Percentiles rank a stretch among this genome's conserved stretches.
phyloP scores from a whole-genome alignment of 1,284 basidiomycete species.

The Ganoderma boninense region DNA sequence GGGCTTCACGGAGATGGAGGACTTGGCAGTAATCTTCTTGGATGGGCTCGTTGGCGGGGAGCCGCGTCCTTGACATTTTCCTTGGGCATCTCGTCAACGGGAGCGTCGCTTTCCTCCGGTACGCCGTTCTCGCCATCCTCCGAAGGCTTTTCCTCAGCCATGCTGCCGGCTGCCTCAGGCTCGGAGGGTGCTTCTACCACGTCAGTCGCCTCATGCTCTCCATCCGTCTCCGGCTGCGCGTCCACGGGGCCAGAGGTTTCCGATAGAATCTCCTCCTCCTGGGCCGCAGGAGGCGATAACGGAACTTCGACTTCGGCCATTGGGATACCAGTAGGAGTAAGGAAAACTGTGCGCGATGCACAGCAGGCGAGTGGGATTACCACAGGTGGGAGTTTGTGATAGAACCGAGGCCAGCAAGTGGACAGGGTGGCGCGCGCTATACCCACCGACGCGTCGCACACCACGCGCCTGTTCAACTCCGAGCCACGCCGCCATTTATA shows the following conservation, averaged over 20 bases:
- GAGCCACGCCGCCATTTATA: slow-evolving; percentile 2
- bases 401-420: slow-evolving; percentile 31
- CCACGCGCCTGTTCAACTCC: slow-evolving; percentile 23
- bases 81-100: slow-evolving; percentile 25
- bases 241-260: slow-evolving; percentile 39
- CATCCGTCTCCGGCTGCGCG: slow-evolving; percentile 42
- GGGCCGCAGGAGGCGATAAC: slow-evolving; percentile 37
- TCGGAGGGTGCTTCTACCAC: slow-evolving; percentile 44
- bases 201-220: slow-evolving; percentile 61
- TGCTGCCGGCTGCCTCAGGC: slow-evolving; percentile 37
- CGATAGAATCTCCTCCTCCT: slow-evolving; percentile 35
- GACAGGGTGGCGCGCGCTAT: slow-evolving; percentile 35
- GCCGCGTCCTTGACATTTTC: slow-evolving; percentile 28
- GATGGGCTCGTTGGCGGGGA: slow-evolving; percentile 36
- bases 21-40: slow-evolving; percentile 40
- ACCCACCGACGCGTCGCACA: slow-evolving; percentile 31
- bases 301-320: slow-evolving; percentile 58
- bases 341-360: slow-evolving; percentile 34
- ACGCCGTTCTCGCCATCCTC: slow-evolving; percentile 31
- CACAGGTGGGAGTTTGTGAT: slow-evolving; percentile 32
- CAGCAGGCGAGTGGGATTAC: slow-evolving; percentile 35
- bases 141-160: slow-evolving; percentile 31
- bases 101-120: slow-evolving; percentile 23
- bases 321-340: slow-evolving; percentile 39
- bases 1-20: slow-evolving; percentile 47